phyloP scores from a whole-genome alignment of 2,329 filamentous ascomycete species.

The Fusarium penzigii region DNA sequence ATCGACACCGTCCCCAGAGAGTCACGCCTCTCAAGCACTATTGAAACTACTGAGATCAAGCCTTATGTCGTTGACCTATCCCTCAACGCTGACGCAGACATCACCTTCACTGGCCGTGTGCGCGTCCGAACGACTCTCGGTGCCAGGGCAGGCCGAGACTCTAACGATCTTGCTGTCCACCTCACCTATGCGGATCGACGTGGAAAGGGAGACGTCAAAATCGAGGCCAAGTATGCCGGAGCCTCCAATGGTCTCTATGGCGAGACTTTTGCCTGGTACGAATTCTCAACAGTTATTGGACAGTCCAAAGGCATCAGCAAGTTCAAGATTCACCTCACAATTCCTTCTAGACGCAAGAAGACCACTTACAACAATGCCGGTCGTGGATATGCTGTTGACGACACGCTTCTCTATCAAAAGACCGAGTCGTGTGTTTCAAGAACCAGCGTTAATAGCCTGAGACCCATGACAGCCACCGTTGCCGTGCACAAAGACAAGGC shows the following conservation, averaged over 20 bases:
- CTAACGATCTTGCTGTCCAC: slow-evolving; percentile 23
- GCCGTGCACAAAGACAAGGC: background rate
- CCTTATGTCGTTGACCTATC: slow-evolving; percentile 32
- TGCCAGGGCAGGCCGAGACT: slow-evolving; percentile 17
- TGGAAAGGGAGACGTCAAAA: slow-evolving; percentile 7
- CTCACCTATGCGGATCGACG: slow-evolving; percentile 15
- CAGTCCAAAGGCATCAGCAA: slow-evolving; percentile 30
- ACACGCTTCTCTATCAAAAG: slow-evolving; percentile 29
- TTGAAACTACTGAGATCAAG: slow-evolving; percentile 33
- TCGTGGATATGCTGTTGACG: slow-evolving; percentile 30
- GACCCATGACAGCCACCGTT: slow-evolving; percentile 7
- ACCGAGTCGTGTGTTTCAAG: slow-evolving; percentile 27
- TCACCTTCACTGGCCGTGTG: slow-evolving; percentile 29
- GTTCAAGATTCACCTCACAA: slow-evolving; percentile 32
- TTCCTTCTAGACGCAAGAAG: slow-evolving; percentile 22
- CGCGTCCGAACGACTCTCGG: slow-evolving; percentile 21
- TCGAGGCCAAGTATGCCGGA: slow-evolving; percentile 12
- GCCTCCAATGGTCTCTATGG: slow-evolving; percentile 22
- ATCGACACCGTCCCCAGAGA: slow-evolving; percentile 35
- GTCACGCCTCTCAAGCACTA: slow-evolving; percentile 31
- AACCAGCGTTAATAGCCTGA: background rate
- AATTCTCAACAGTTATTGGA: slow-evolving; percentile 30
- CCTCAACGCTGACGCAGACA: slow-evolving; percentile 26
- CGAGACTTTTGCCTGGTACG: slow-evolving; percentile 32
- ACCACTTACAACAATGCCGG: slow-evolving; percentile 29